Base-by-base conservation (phyloP, 1,284 basidiomycete genomes). In the Amylostereum areolatum region DNA sequence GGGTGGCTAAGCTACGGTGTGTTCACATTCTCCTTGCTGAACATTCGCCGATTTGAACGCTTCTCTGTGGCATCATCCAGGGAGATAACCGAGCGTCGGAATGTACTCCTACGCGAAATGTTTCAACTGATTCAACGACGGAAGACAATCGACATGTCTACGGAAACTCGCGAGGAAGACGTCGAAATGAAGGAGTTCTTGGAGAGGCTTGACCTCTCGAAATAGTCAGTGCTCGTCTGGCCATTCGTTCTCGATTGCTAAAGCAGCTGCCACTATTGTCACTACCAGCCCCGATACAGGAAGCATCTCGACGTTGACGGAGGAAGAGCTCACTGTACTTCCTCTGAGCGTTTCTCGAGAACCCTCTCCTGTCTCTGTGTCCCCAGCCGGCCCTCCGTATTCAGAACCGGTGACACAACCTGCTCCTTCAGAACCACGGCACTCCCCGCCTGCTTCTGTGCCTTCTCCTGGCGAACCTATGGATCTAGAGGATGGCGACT, bases 31-130 rank as follows among this genome's bases (percentile, higher is more conserved):
- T 30, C 28, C n/a, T 27, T 37, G 18, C 10, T 11, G 18, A 27
- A 18, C n/a, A 12, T 7, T 8, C 33, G 33, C n/a, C 33, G 33
- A 18, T 32, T 6, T 5, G 2, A 10, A 5, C 45, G 5, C 4
- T 31, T 5, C 5, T 49, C 3, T 53, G 35, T 25, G 24, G 24
- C 3, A 34, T 27, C 18, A 9, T 31, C 12, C 51, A 88, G 85
- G 60, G 72, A 71, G 55, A 81, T 88, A 52, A 66, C 77, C 44
- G 66, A 73, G 47, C 78, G 77, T 56, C 71, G 85, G 62, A 81
- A 83, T 78, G 79, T 71, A 47, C 72, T 88, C 45, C 72, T 88
- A 58, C 73, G 73, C 44, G 77, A 87, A 63, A 80, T 88, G 78
- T 83, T 78, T 64, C 64, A 68, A 46, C 75, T 88, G 67, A 72